Evolutionary conservation across 1,284 basidiomycete genomes (phyloP).

Genomic region (Chalciporus sp.): DNA sequence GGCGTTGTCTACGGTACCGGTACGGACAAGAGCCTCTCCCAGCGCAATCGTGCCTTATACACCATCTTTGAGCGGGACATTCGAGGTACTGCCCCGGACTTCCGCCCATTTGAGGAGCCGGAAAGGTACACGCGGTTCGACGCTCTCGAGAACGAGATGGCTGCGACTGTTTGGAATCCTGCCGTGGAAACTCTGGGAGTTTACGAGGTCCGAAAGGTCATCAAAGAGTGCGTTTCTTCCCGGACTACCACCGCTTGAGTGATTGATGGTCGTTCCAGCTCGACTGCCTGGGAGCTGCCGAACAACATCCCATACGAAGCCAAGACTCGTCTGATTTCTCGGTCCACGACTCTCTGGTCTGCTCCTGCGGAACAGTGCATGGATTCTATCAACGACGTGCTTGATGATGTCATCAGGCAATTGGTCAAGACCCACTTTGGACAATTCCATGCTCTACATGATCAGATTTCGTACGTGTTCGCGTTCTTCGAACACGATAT

Average conservation of each 20-base stretch:
- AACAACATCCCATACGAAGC: slow-evolving; percentile 53
- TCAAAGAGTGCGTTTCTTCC: slow-evolving; percentile 31
- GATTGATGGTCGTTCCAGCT: slow-evolving; percentile 33
- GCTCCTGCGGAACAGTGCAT: slow-evolving; percentile 44
- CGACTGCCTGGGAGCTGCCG: slow-evolving; percentile 54
- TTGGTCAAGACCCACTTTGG: slow-evolving; percentile 33
- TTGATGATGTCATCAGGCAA: slow-evolving; percentile 17
- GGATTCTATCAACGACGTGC: slow-evolving; percentile 31
- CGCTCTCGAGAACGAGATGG: slow-evolving; percentile 13
- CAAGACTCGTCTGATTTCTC: slow-evolving; percentile 43
- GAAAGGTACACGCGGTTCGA: slow-evolving; percentile 6
- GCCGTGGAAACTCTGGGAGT: slow-evolving; percentile 25
- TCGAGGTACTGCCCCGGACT: slow-evolving; percentile 43
- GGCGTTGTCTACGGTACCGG: slow-evolving; percentile 40
- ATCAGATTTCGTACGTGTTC: slow-evolving; percentile 31
- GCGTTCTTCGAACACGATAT: background rate
- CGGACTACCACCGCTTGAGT: background rate
- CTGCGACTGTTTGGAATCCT: background rate
- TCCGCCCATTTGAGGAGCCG: slow-evolving; percentile 33
- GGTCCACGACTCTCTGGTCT: slow-evolving; percentile 45
- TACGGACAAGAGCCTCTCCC: slow-evolving; percentile 39
- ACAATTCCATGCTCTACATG: slow-evolving; percentile 33
- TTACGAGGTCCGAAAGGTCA: slow-evolving; percentile 34
- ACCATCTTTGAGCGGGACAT: slow-evolving; percentile 38
- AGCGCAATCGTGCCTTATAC: slow-evolving; percentile 39